A percentile compares a stretch with the other conserved stretches of the same genome.
phyloP scores from a whole-genome alignment of 148 eudicot species.

The Diospyros kaki region DNA sequence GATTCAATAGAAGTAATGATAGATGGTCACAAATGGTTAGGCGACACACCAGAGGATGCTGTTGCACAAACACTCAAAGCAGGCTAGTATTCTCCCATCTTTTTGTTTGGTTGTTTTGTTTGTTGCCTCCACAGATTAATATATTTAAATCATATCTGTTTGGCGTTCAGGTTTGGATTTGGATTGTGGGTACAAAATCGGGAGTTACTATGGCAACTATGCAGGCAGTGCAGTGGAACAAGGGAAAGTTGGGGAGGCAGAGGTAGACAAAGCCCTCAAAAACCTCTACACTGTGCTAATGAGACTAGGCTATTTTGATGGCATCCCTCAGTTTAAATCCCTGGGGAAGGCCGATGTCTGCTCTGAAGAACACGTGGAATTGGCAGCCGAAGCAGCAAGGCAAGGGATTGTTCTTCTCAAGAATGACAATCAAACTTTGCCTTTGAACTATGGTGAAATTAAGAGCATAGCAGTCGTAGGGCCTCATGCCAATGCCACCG shows the following conservation, averaged over 20 bases:
- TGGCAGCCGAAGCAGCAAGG: slow-evolving; percentile 26
- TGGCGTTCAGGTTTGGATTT: slow-evolving; percentile 25
- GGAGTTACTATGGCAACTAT: slow-evolving; percentile 8
- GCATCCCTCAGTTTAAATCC: slow-evolving; percentile 1
- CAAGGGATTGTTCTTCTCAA: slow-evolving; percentile 28
- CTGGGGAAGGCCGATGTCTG: slow-evolving; percentile 21
- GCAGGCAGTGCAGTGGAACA: slow-evolving; percentile 13
- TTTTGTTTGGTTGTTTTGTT: too few relatives aligned
- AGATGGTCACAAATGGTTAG: too few relatives aligned
- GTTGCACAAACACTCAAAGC: too few relatives aligned
- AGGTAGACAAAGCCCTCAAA: slow-evolving; percentile 19
- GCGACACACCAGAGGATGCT: too few relatives aligned
- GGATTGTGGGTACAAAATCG: slow-evolving; percentile 20
- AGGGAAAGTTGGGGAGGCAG: slow-evolving; percentile 25
- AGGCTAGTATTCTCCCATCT: too few relatives aligned
- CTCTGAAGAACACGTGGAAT: slow-evolving; percentile 8
- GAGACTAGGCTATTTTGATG: slow-evolving; percentile 36
- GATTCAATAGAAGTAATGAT: too few relatives aligned
- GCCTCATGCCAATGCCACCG: slow-evolving; percentile 55
- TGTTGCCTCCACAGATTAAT: background rate
- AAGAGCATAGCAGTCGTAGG: slow-evolving; percentile 58
- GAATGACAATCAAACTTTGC: slow-evolving; percentile 17
- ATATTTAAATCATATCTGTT: too few relatives aligned
- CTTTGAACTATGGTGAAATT: background rate
- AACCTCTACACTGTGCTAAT: slow-evolving; percentile 19